Conservation (phyloP, 176 grass and related monocot genomes). For the Ensete ventricosum region DNA sequence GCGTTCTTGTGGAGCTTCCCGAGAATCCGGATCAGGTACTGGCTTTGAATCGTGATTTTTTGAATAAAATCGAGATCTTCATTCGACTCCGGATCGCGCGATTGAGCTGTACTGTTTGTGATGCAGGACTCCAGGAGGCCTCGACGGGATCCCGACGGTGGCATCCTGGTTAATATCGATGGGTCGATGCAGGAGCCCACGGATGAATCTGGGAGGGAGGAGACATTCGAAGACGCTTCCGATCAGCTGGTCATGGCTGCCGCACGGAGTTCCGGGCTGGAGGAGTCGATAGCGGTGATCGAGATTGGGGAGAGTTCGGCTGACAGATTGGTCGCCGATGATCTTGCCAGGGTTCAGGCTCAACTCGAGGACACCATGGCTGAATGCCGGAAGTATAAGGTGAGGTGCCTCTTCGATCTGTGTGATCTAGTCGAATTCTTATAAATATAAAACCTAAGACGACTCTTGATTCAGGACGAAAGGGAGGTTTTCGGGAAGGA, state of each 20-base stretch:
- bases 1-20: slow-evolving; percentile 91
- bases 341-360: slow-evolving; percentile 22
- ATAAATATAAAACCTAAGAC: not conserved
- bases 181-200: slow-evolving; percentile 34
- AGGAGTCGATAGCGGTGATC: slow-evolving; percentile 79
- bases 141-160: slow-evolving; percentile 50
- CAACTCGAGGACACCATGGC: slow-evolving; percentile 27
- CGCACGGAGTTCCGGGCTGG: slow-evolving; percentile 37
- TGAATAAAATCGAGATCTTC: not conserved
- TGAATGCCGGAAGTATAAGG: slow-evolving; percentile 85
- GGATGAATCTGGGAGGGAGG: slow-evolving; percentile 60
- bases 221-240: slow-evolving; percentile 82
- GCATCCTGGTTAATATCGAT: slow-evolving; percentile 71
- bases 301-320: slow-evolving; percentile 47
- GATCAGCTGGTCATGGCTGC: slow-evolving; percentile 39
- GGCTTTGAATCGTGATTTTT: not conserved
- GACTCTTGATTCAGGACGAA: slow-evolving; percentile 70
- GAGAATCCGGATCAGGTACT: slow-evolving; percentile 37
- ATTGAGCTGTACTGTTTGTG: slow-evolving; percentile 16
- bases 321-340: slow-evolving; percentile 15
- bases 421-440: not conserved
- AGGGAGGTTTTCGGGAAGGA: slow-evolving; percentile 69
- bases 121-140: slow-evolving; percentile 42
- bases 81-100: not conserved
- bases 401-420: slow-evolving; percentile 7